phyloP scores from a whole-genome alignment of 768 basidiomycete genomes.

The Mycena rebaudengoi region DNA sequence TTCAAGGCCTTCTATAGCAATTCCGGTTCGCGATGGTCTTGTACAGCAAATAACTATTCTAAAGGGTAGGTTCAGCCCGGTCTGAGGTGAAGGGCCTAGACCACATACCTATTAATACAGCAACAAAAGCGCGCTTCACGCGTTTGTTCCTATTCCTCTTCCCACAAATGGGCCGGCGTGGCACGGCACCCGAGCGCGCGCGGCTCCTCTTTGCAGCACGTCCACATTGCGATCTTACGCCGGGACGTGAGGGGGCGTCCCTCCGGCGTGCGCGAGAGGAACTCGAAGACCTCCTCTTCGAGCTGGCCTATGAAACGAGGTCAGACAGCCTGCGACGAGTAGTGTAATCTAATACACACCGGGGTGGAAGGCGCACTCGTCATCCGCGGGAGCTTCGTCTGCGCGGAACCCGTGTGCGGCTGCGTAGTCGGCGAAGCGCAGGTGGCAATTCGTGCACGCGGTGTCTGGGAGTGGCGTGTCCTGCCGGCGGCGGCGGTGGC shows the following conservation, averaged over 20 bases:
- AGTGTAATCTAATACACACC: constrained; percentile 33
- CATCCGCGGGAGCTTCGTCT: constrained; percentile 1
- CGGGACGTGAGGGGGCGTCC: constrained; percentile 40
- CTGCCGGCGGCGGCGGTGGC: constrained; percentile 9
- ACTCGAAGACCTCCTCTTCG: constrained; percentile 50
- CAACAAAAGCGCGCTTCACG: too few relatives aligned
- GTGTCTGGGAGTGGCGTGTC: constrained; percentile 4
- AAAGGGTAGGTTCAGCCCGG: too few relatives aligned
- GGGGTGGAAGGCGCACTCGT: constrained; percentile 46
- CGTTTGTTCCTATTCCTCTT: too few relatives aligned
- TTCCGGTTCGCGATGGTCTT: too few relatives aligned
- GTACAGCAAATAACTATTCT: too few relatives aligned
- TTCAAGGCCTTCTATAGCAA: too few relatives aligned
- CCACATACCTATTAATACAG: too few relatives aligned
- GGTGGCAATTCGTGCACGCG: constrained; percentile 31
- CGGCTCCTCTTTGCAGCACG: constrained; percentile 55
- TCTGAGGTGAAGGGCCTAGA: too few relatives aligned
- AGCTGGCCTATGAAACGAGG: constrained; percentile 40
- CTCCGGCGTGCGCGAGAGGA: constrained; percentile 46
- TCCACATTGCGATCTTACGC: constrained; percentile 54
- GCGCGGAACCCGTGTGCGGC: not conserved
- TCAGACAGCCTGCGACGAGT: not conserved
- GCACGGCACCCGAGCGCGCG: constrained; percentile 46
- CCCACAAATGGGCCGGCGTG: constrained; percentile 26
- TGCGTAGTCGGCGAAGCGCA: constrained; percentile 2